Evolutionary conservation across 2,329 filamentous ascomycete species (phyloP).

Genomic region (Botrytis medusae): DNA sequence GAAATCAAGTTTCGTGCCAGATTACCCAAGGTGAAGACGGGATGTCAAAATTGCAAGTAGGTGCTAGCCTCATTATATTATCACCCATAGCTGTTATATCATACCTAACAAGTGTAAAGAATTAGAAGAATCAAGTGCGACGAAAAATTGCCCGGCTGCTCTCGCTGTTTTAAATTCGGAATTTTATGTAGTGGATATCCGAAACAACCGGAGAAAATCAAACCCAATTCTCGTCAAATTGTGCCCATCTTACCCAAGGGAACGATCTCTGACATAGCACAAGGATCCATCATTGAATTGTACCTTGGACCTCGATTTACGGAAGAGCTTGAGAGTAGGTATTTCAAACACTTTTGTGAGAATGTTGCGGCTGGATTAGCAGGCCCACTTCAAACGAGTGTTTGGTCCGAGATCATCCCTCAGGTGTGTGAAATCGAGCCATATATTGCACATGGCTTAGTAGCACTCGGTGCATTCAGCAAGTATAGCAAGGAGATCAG

Average conservation of each 20-base stretch:
- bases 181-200: slow-evolving; percentile 30
- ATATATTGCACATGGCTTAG: slow-evolving; percentile 28
- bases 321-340: slow-evolving; percentile 23
- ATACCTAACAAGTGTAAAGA: slow-evolving; percentile 40
- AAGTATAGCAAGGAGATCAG: slow-evolving; percentile 8
- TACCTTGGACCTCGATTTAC: slow-evolving; percentile 20
- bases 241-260: slow-evolving; percentile 17
- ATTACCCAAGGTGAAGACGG: slow-evolving; percentile 23
- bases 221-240: background rate
- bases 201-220: slow-evolving; percentile 2
- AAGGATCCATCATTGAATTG: background rate
- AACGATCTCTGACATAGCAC: background rate
- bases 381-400: slow-evolving; percentile 24
- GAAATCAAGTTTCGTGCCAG: slow-evolving; percentile 16
- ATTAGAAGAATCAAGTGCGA: slow-evolving; percentile 43
- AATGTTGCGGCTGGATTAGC: slow-evolving; percentile 25
- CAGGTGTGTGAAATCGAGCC: slow-evolving; percentile 28
- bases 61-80: background rate
- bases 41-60: slow-evolving; percentile 26
- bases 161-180: slow-evolving; percentile 27
- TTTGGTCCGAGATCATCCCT: slow-evolving; percentile 29
- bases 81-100: background rate
- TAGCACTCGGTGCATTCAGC: slow-evolving; percentile 29
- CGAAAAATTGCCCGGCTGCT: slow-evolving; percentile 28
- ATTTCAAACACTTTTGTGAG: slow-evolving; percentile 29